Evolutionary conservation across 2,329 filamentous ascomycete genomes (phyloP), one percentile per base, ranked within the genome.

Genomic region (Diaporthe sp.): DNA sequence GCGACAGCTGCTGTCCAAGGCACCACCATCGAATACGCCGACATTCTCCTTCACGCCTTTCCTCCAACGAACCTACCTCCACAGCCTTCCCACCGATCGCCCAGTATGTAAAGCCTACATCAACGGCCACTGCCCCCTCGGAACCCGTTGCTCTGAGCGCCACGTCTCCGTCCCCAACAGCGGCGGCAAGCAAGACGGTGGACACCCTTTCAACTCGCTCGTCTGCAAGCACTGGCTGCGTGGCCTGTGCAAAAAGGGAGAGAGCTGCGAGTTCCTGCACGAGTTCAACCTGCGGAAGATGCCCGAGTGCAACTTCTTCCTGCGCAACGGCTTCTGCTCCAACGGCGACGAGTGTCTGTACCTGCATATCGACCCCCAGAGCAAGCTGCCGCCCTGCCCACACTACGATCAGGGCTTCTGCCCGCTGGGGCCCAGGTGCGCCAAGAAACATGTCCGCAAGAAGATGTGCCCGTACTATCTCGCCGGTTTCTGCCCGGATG

Each of bases 161-260:
- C 96, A 98, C 87, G 85, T 88, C 76, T 83, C 85, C 42, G 70
- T 79, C 5, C 86, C 79, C 75, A 74, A 55, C 74, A 80, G 76
- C 77, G 81, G 82, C 81, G 81, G 83, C 19, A 72, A 76, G 67
- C 51, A 78, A 77, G 76, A 79, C 17, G 75, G 79, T 69, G 79
- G 92, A 46, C 72, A 74, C 44, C 67, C 76, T 19, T 93, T 93
- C 83, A 94, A 93, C 86, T 94, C 91, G 82, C 92, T 98, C 22
- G 96, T 99, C 77, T 99, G 97, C 92, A 99, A 99, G 87, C 97
- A 98, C 89, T 98, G 97, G 93, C 92, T 98, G 81, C 94, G 97
- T 78, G 96, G 96, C 0, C 91, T 99, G 28, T 99, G 97, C 89
- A 99, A 99, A 83, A 98, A 98, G 86, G 97, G 96, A 81, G 94